Percentiles rank a stretch among this genome's conserved stretches.
Conservation (phyloP, 805 yeast genomes). For the Priceomyces fermenticarens region DNA sequence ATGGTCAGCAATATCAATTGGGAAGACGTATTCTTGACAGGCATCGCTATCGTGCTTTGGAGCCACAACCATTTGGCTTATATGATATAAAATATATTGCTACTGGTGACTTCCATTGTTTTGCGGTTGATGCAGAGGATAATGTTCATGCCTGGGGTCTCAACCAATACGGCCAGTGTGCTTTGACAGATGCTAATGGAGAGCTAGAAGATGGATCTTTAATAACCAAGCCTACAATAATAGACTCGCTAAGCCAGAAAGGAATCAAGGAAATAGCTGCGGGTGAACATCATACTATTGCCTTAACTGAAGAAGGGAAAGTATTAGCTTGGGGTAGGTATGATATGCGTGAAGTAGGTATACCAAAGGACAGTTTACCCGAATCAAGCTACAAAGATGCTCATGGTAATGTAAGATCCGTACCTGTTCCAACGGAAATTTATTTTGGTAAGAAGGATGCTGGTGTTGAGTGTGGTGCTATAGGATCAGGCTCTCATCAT, state of each 20-base stretch:
- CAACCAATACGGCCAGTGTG: constrained; percentile 97
- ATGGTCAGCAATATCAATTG: constrained; percentile 88
- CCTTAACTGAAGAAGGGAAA: constrained; percentile 68
- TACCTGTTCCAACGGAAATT: constrained; percentile 80
- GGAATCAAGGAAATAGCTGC: constrained; percentile 66
- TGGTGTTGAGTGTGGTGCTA: constrained; percentile 29
- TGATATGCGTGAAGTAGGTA: constrained; percentile 92
- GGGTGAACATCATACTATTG: constrained; percentile 92
- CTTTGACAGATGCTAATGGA: constrained; percentile 55
- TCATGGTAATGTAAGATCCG: constrained; percentile 76
- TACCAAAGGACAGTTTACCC: constrained; percentile 64
- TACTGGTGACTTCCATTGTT: constrained; percentile 93
- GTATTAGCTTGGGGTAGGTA: constrained; percentile 85
- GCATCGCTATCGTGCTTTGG: constrained; percentile 67
- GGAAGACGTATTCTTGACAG: constrained; percentile 85
- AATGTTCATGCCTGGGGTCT: constrained; percentile 89
- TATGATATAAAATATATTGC: constrained; percentile 77
- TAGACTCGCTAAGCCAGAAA: constrained; percentile 59
- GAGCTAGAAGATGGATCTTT: constrained; percentile 83
- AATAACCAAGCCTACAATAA: constrained; percentile 71
- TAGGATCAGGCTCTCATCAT: constrained; percentile 91
- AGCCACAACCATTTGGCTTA: constrained; percentile 81
- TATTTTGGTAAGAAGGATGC: constrained; percentile 30
- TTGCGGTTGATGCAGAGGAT: constrained; percentile 77
- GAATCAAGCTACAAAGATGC: constrained; percentile 70